Evolutionary conservation across 495 filamentous ascomycete species (phyloP).

Genomic region (Clohesyomyces aquaticus): DNA sequence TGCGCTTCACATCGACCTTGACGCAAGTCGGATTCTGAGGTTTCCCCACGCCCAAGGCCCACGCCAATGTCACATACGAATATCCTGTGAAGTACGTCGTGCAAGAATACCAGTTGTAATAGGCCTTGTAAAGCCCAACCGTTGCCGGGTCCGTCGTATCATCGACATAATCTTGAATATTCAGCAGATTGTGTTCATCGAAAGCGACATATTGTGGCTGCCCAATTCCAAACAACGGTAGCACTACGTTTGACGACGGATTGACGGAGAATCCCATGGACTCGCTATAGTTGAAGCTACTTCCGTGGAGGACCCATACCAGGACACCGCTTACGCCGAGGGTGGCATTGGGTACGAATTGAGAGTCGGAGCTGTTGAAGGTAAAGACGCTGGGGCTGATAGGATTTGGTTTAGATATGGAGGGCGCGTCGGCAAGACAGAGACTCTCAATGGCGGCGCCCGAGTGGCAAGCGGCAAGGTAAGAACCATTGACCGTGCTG

Average conservation of each 20-base stretch:
- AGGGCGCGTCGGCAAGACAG: conserved; percentile 48
- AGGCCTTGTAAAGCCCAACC: conserved; percentile 23
- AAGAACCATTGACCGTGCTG: conserved; percentile 45
- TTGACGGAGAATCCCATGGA: conserved; percentile 50
- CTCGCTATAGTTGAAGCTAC: conserved; percentile 44
- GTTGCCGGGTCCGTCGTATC: conserved; percentile 48
- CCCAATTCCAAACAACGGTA: conserved; percentile 52
- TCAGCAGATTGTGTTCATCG: conserved; percentile 50
- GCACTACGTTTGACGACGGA: conserved; percentile 57
- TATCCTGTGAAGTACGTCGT: conserved; percentile 56
- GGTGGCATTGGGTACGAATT: conserved; percentile 29
- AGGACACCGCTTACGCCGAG: conserved; percentile 48
- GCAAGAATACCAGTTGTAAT: conserved; percentile 59
- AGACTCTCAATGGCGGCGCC: conserved; percentile 60
- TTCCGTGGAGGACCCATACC: conserved; percentile 50
- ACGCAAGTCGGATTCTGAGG: conserved; percentile 63
- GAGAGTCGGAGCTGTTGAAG: conserved; percentile 45
- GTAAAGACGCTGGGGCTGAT: conserved; percentile 28
- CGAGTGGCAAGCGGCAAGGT: conserved; percentile 57
- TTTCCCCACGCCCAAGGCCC: conserved; percentile 50
- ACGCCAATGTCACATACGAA: conserved; percentile 56
- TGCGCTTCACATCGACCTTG: conserved; percentile 51
- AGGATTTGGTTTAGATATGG: conserved; percentile 22
- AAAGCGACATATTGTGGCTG: conserved; percentile 50
- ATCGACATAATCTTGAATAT: conserved; percentile 53